Base-by-base conservation (phyloP, 1,284 basidiomycete species). In the Takashimella koratensis region DNA sequence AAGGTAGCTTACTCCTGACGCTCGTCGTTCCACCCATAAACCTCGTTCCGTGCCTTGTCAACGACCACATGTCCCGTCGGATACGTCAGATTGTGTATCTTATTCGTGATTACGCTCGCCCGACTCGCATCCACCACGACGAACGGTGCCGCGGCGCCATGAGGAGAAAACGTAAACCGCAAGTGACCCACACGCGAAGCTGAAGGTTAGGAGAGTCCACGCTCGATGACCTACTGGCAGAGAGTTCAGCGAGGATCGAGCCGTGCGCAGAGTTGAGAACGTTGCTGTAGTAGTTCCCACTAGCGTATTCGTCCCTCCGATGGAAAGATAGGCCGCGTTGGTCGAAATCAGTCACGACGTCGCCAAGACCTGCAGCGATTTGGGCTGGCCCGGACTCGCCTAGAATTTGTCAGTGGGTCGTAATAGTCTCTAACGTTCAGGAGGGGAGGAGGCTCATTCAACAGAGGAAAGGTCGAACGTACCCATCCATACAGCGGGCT, bases 401-500 rank as follows among this genome's bases (percentile, higher is more conserved):
- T 67, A 43, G 30, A 16, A 16, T 8, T 36, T 22, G 19, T 4
- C 16, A 41, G 25, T 16, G 30, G 16, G 30, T 16, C 30, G 30
- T 8, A 36, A n/a, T n/a, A n/a, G n/a, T n/a, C n/a, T n/a, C n/a
- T n/a, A n/a, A n/a, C n/a, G n/a, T n/a, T n/a, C n/a, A n/a, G n/a
- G n/a, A n/a, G n/a, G n/a, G n/a, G n/a, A n/a, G n/a, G n/a, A n/a
- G n/a, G n/a, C n/a, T n/a, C 57, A 39, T 22, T 57, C 52, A n/a
- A 57, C 45, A 44, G 53, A 54, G 43, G 47, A 59, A 20, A 24
- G 21, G 20, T 43, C 23, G 5, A 25, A 53, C 56, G 66, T 59
- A 27, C 88, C 89, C 88, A 92, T 91, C 89, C 89, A 91, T 43
- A 91, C 90, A 0, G 89, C 89, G 0, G 89, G 89, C 65, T 90